Base-by-base conservation (phyloP, 2,329 filamentous ascomycete genomes). In the Penicillium sp. region DNA sequence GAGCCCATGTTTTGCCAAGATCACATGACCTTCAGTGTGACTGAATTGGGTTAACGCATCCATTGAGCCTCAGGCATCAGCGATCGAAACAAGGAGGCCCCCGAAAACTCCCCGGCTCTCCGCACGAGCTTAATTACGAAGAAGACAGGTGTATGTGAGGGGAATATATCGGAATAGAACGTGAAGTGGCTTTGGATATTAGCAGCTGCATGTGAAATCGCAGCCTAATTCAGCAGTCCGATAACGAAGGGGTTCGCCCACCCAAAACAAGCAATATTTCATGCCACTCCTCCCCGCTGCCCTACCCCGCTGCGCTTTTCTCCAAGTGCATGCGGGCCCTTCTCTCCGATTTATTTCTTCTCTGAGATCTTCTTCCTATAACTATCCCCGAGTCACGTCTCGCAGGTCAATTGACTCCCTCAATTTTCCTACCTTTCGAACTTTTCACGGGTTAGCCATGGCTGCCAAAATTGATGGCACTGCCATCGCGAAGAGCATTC, bases 381-480 rank as follows among this genome's bases (percentile, higher is more conserved):
- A 47, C 11, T 46, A 48, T 21, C 52, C 50, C 54, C 59, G 34
- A 36, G 13, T 36, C 13, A 36, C 6, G 34, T 27, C 24, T 27
- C 34, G 11, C 34, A n/a, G 57, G 49, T 58, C 48, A 43, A 52
- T 43, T 59, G 49, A 40, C 32, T 54, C 62, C 53, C 49, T 43
- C 53, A 49, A 54, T 51, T 59, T 60, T 54, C 60, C 57, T 47
- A 49, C 51, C 58, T 53, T 9, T 21, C 70, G 70, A 50, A 63
- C 51, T 38, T 83, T 86, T 69, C 80, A 79, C 59, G 78, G 71
- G 64, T 85, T 83, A 76, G 81, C 77, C 71, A 97, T 97, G 92
- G 85, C 86, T 66, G 93, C 83, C 67, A 96, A 92, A 81, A 94
- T 99, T 69, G 94, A 99, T 80, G 94, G 94, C 80, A 96, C 88